Base-by-base conservation (phyloP, 306 rosid species). In the Castanea crenata region DNA sequence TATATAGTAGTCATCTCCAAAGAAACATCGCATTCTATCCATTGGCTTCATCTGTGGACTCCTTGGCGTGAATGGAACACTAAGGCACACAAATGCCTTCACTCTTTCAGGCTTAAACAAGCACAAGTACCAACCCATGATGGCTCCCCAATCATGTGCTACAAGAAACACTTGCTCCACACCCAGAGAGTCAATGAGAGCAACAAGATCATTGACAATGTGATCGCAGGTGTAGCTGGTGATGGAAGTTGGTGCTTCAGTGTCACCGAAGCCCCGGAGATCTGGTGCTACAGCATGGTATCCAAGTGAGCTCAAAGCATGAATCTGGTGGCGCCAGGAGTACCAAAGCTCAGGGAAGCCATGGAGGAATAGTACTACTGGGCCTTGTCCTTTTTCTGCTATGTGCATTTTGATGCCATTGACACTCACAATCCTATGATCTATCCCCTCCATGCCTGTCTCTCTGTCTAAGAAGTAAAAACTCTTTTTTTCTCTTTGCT, bases 301-400 rank as follows among this genome's bases (percentile, higher is more conserved):
- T 1, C 85, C 88, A 4, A 10, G 65, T 32, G 71, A 20, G 32
- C 80, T 54, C 0, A 85, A 79, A 63, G 31, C 20, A 5, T 10
- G 44, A 71, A 85, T 85, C 81, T 85, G 85, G 81, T 78, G 80
- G 15, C 83, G 80, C 83, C 80, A 81, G 0, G 87, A 74, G 76
- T 85, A 81, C 88, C 85, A 85, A 14, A 85, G 76, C 20, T 85
- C 83, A 1, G 85, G 88, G 83, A 75, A 85, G 29, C 86, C 88
- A 16, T 81, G 88, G 14, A 85, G 85, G 63, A 85, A 81, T 27
- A 85, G 19, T 1, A 85, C 88, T 21, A 75, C 74, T 0, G 79
- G 85, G 15, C 88, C 88, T 21, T 78, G 13, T 16, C 86, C 86
- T 55, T 79, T 82, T 54, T 86, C 84, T 0, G 80, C 86, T 0